phyloP scores from a whole-genome alignment of 495 filamentous ascomycete species.

The Massariosphaeria phaeospora region DNA sequence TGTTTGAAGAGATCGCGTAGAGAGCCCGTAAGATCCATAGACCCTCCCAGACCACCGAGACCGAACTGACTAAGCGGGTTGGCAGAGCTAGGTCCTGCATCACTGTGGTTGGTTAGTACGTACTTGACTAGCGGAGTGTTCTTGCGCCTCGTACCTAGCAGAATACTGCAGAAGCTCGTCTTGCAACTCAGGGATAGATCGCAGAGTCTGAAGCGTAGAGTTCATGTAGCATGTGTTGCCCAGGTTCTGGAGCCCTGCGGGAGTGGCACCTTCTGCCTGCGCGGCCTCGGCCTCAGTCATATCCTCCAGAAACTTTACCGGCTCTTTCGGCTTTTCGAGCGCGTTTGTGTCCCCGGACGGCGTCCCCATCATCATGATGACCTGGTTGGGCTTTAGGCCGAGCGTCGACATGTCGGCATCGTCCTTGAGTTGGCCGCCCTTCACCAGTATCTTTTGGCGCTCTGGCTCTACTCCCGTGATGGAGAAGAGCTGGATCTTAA shows the following conservation, averaged over 20 bases:
- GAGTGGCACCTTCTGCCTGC: constrained; percentile 72
- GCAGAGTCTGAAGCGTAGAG: constrained; percentile 84
- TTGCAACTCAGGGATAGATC: constrained; percentile 87
- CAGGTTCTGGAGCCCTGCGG: constrained; percentile 84
- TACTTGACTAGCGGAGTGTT: background rate
- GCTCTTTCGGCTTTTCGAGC: constrained; percentile 72
- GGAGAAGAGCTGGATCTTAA: constrained; percentile 93
- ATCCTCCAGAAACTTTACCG: constrained; percentile 86
- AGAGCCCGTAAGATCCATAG: constrained; percentile 70
- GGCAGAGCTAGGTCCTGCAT: constrained; percentile 40
- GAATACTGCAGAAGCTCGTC: constrained; percentile 69
- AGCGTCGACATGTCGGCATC: constrained; percentile 80
- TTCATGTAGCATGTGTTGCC: constrained; percentile 99
- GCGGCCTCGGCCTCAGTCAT: constrained; percentile 96
- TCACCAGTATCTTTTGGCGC: constrained; percentile 90
- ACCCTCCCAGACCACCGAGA: constrained; percentile 55
- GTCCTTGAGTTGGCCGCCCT: constrained; percentile 92
- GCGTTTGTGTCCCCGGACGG: constrained; percentile 58
- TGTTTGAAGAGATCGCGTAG: constrained; percentile 85
- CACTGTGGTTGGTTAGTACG: constrained; percentile 14
- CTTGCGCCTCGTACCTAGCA: constrained; percentile 34
- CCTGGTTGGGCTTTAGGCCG: constrained; percentile 77
- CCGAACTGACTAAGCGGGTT: constrained; percentile 55
- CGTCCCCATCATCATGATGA: constrained; percentile 96
- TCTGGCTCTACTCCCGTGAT: constrained; percentile 94